These are phyloP conservation scores for Neurospora pannonica DNA, from an alignment of 495 filamentous ascomycete genomes.

Conservation along the genomic window DNA sequence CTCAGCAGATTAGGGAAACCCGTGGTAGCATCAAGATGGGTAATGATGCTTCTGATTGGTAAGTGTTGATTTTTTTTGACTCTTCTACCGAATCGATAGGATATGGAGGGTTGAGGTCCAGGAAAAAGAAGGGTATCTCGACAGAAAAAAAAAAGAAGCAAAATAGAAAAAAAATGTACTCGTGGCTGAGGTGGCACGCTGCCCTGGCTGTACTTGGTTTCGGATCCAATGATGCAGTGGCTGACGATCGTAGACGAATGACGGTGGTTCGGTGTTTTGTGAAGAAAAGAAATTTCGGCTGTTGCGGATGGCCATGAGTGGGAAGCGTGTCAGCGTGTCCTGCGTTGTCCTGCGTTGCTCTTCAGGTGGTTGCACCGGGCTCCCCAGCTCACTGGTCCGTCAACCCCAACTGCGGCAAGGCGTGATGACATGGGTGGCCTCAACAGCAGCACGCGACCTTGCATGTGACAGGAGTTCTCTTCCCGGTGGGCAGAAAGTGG, in stretches of 20 bases:
- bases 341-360: background rate
- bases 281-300: constrained; percentile 17
- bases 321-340: background rate
- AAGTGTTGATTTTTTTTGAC: background rate
- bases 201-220: background rate
- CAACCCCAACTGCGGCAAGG: background rate
- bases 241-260: background rate
- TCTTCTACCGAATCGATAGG: background rate
- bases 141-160: background rate
- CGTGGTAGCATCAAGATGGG: background rate
- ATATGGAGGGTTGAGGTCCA: background rate
- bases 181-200: background rate
- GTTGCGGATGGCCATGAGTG: constrained; percentile 8
- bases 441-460: background rate
- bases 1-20: background rate
- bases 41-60: background rate
- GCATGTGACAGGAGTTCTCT: background rate
- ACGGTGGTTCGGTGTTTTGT: background rate
- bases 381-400: background rate
- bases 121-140: background rate
- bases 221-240: background rate
- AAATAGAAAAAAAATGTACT: background rate
- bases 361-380: background rate
- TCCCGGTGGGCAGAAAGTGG: background rate
- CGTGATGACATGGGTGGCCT: background rate